A percentile compares a stretch with the other conserved stretches of the same genome.
Conservation (phyloP, 2,329 filamentous ascomycete genomes). For the Verticillium tricorpus region DNA sequence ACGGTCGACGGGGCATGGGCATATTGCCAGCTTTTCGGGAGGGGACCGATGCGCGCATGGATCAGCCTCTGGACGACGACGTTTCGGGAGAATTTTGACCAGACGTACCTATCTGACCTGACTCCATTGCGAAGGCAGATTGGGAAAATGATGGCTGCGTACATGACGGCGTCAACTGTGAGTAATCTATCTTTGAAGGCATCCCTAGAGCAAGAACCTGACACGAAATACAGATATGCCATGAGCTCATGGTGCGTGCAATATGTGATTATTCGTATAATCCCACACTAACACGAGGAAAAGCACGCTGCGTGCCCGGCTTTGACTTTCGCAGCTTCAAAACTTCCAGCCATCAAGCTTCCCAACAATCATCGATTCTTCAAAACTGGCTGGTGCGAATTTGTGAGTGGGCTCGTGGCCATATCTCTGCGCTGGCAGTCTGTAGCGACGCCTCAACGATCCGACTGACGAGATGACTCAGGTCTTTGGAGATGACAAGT, state of each 20-base stretch:
- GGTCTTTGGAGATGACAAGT: not conserved
- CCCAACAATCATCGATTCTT: not conserved
- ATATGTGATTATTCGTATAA: not conserved
- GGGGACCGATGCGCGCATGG: not conserved
- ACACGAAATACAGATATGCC: not conserved
- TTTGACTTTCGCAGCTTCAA: not conserved
- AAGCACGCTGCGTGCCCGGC: not conserved
- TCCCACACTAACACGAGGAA: not conserved
- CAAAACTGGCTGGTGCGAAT: not conserved
- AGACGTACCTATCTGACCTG: not conserved
- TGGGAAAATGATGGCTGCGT: not conserved
- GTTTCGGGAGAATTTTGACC: not conserved
- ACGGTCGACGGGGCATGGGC: not conserved
- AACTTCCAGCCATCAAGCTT: not conserved
- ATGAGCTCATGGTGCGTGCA: not conserved
- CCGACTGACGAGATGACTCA: not conserved
- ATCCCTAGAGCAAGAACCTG: not conserved
- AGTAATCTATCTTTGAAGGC: not conserved
- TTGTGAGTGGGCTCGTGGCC: not conserved
- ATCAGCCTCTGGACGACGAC: not conserved
- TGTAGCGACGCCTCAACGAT: too few relatives aligned
- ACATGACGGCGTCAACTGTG: not conserved
- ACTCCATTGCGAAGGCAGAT: not conserved
- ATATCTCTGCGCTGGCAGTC: too few relatives aligned
- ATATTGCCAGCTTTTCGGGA: not conserved